Base-by-base conservation (phyloP, 495 filamentous ascomycete genomes). In the Usnea hakonensis region DNA sequence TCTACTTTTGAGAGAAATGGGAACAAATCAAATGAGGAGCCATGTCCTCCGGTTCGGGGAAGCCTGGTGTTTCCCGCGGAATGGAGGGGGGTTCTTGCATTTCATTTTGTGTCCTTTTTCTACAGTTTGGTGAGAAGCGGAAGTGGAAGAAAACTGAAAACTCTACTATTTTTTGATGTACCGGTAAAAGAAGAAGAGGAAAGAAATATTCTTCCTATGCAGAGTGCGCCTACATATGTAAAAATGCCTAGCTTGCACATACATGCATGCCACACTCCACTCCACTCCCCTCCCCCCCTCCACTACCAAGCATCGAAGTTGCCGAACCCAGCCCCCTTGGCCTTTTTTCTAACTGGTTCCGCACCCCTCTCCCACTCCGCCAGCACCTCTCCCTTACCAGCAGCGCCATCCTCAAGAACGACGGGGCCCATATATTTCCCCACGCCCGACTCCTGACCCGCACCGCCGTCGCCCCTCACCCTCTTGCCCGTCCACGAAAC, bases 281-380 rank as follows among this genome's bases (percentile, higher is more conserved):
- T n/a, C n/a, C n/a, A n/a, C n/a, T n/a, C n/a, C n/a, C 35, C 35
- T 5, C 35, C 5, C 6, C 35, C 35, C 35, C 3, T n/a, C n/a
- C 11, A 4, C 41, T 64, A 93, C 90, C 90, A 94, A 37, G 67
- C 76, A 77, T 92, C 89, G 71, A 98, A 97, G 76, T 97, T 94
- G 17, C 94, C 94, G 80, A 97, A 98, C 4, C 91, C 92, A 36
- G 89, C 87, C 3, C 21, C 78, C 71, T 90, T 95, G 11, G 75
- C 67, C 75, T 96, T 96, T 76, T 96, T 96, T 71, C 83, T 87
- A 11, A 78, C 81, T 38, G 89, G 90, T 66, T 89, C 86, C 62
- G 83, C 77, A 65, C 81, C 78, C 65, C 81, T 23, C 44, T 68
- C 67, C 67, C 67, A 68, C 43, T 68, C 66, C 46, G 94, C 26